Evolutionary conservation across 257 asterid genomes (phyloP).

Genomic region (Solanum sparsipilum): DNA sequence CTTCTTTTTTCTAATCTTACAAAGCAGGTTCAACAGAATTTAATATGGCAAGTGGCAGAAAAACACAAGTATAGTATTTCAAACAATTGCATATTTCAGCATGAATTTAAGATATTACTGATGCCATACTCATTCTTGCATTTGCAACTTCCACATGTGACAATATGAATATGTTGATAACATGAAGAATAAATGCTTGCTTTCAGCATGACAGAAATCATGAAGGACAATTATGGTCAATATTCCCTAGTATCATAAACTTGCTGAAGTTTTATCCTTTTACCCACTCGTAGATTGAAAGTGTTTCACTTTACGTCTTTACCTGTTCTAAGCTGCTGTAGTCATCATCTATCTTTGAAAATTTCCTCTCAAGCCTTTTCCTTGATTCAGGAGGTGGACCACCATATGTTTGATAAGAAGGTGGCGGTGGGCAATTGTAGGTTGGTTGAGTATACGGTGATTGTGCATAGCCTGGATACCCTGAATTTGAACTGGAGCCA

Average conservation of each 20-base stretch:
- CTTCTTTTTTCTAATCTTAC: background rate
- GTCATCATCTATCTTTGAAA: constrained; percentile 74
- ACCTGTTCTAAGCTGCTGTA: constrained; percentile 78
- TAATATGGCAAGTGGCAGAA: background rate
- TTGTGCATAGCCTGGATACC: constrained; percentile 37
- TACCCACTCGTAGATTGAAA: background rate
- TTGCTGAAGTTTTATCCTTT: background rate
- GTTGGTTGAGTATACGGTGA: constrained; percentile 47
- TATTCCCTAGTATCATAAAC: background rate
- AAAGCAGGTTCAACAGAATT: background rate
- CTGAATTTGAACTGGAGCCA: constrained; percentile 51
- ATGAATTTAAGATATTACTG: background rate
- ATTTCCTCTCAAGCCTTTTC: constrained; percentile 67
- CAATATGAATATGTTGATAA: background rate
- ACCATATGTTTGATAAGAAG: constrained; percentile 35
- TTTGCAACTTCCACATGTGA: background rate
- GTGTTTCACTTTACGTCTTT: constrained; percentile 27
- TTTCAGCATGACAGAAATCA: background rate
- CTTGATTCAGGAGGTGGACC: constrained; percentile 48
- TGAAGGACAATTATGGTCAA: background rate
- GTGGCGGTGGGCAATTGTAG: constrained; percentile 35
- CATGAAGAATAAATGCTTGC: background rate
- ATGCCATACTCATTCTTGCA: background rate
- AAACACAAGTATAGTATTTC: background rate
- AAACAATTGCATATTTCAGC: background rate